A percentile compares a stretch with the other conserved stretches of the same genome.
These are phyloP conservation scores for Sporothrix variecibatus DNA, from an alignment of 2,329 filamentous ascomycete genomes.

Conservation along the genomic window DNA sequence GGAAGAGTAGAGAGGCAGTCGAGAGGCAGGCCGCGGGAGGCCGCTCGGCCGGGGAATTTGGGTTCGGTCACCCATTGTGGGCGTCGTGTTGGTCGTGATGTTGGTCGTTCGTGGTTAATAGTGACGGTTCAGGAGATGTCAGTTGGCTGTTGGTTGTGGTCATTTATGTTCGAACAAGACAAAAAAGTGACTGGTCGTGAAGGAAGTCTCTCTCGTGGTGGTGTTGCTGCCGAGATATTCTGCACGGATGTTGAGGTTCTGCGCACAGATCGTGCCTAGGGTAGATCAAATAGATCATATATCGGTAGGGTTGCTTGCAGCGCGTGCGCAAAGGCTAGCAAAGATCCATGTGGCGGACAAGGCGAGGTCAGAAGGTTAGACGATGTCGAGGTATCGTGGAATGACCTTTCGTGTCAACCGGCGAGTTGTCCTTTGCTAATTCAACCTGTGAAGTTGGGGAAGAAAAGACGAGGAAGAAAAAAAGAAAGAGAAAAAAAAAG, in stretches of 20 bases:
- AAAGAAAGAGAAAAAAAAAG: background rate
- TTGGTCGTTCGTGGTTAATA: background rate
- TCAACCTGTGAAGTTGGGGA: too few species aligned
- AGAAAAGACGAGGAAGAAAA: background rate
- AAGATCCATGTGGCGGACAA: background rate
- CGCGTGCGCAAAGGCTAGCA: background rate
- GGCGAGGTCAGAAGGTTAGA: background rate
- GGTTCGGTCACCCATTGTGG: slow-evolving; percentile 29
- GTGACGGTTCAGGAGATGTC: background rate
- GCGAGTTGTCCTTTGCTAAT: background rate
- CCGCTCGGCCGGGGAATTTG: slow-evolving; percentile 29
- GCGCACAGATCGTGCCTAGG: slow-evolving; percentile 14
- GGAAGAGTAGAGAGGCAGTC: slow-evolving; percentile 25
- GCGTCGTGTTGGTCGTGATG: background rate
- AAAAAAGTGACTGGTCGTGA: background rate
- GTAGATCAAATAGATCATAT: background rate
- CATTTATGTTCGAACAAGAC: background rate
- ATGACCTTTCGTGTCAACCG: background rate
- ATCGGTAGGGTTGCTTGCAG: slow-evolving; percentile 16
- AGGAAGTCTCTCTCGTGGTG: background rate
- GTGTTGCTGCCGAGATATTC: background rate
- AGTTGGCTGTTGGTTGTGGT: background rate
- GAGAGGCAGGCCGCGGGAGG: slow-evolving; percentile 29
- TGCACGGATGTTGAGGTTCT: slow-evolving; percentile 8
- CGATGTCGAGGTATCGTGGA: background rate